Percentiles rank a stretch among this genome's conserved stretches.
Conservation (phyloP, 2,329 filamentous ascomycete species). For the Paecilomyces sp. region DNA sequence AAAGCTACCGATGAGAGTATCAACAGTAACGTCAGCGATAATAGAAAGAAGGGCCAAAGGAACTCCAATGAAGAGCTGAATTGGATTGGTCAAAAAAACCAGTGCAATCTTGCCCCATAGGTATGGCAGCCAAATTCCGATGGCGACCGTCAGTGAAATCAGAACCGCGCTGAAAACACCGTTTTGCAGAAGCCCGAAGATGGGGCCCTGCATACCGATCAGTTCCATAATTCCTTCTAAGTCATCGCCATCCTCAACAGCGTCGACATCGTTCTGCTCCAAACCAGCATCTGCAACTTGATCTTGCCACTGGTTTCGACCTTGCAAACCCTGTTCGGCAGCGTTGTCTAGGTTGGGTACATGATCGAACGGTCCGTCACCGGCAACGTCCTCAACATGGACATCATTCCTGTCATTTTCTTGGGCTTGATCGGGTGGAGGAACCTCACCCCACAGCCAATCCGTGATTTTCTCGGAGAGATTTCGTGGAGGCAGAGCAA, state of each 20-base stretch:
- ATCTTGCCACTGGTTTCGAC: conserved; percentile 31
- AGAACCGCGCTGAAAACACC: conserved; percentile 89
- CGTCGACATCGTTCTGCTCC: conserved; percentile 55
- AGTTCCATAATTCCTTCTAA: conserved; percentile 94
- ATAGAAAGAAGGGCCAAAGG: conserved; percentile 67
- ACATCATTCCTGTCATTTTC: conserved; percentile 48
- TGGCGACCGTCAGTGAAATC: conserved; percentile 76
- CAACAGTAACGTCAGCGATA: conserved; percentile 71
- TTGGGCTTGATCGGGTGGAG: conserved; percentile 22
- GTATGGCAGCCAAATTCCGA: conserved; percentile 86
- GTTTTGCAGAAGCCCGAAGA: conserved; percentile 87
- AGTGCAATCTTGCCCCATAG: conserved; percentile 81
- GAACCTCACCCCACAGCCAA: conserved; percentile 41
- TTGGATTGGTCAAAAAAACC: conserved; percentile 70
- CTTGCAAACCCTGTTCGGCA: conserved; percentile 26
- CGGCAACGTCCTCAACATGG: conserved; percentile 51
- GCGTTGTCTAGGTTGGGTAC: conserved; percentile 39
- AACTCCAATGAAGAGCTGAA: conserved; percentile 58
- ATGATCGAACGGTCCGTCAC: conserved; percentile 56
- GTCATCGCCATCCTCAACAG: conserved; percentile 72
- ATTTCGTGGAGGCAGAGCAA: conserved; percentile 10
- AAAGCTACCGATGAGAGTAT: conserved; percentile 59
- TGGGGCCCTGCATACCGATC: conserved; percentile 89
- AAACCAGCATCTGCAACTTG: conserved; percentile 56
- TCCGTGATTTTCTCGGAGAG: conserved; percentile 23